Conservation (phyloP, 306 rosid species). For the Notholithocarpus densiflorus region DNA sequence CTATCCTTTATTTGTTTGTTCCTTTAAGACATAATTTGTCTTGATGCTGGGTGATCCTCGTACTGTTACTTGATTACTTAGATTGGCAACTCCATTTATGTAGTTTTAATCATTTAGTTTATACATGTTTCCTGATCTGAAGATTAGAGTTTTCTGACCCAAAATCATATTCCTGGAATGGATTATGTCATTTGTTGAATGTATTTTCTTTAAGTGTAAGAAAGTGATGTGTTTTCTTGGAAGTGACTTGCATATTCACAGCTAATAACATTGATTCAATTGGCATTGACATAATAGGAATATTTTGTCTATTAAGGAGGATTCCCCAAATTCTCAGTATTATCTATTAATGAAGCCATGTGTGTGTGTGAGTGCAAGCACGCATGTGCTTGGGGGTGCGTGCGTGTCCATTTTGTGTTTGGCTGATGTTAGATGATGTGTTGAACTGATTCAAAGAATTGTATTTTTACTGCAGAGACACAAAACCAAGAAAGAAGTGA, state of each 20-base stretch:
- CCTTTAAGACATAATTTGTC: background rate
- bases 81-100: background rate
- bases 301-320: slow-evolving; percentile 8
- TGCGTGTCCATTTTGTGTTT: background rate
- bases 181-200: background rate
- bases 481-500: slow-evolving; percentile 87
- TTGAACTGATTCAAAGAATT: slow-evolving; percentile 19
- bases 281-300: too few species aligned
- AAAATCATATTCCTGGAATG: background rate
- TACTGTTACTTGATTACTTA: background rate
- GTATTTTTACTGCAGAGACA: slow-evolving; percentile 47
- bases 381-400: too few species aligned
- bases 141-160: background rate
- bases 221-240: background rate
- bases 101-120: background rate
- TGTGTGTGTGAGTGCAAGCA: too few species aligned
- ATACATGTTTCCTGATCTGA: background rate
- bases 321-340: background rate
- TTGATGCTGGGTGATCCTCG: background rate
- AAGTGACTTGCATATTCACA: background rate
- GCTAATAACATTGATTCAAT: too few species aligned
- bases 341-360: too few species aligned
- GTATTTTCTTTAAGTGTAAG: background rate
- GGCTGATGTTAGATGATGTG: slow-evolving; percentile 4
- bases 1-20: background rate